Evolutionary conservation across 2,329 filamentous ascomycete species (phyloP).

Genomic region (Iodosphaeria phyllophila): DNA sequence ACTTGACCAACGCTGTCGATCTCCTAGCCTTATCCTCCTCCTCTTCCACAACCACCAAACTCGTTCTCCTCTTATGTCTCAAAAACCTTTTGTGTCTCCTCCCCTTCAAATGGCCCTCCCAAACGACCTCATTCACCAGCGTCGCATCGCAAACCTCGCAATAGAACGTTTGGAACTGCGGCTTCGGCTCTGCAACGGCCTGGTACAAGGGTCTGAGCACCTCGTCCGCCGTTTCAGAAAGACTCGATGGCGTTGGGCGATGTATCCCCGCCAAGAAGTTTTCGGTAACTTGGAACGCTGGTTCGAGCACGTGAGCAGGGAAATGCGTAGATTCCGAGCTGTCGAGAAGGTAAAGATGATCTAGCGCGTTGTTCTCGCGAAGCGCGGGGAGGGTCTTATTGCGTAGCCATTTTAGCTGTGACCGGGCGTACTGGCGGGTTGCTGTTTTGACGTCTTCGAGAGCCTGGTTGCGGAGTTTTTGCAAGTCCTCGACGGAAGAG

Average conservation of each 20-base stretch:
- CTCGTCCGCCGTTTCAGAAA: constrained; percentile 28
- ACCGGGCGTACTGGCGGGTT: constrained; percentile 73
- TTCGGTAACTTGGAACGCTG: constrained; percentile 41
- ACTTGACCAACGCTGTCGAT: no score
- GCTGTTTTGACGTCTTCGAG: constrained; percentile 64
- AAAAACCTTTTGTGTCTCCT: constrained; percentile 17
- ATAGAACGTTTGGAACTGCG: constrained; percentile 19
- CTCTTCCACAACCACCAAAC: constrained; percentile 8
- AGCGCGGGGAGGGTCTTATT: constrained; percentile 61
- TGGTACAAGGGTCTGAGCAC: constrained; percentile 39
- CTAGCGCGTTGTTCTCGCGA: constrained; percentile 29
- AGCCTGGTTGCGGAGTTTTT: constrained; percentile 34
- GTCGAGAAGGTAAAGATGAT: constrained; percentile 61
- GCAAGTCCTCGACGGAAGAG: constrained; percentile 22
- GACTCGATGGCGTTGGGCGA: constrained; percentile 29
- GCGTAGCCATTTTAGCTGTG: constrained; percentile 74
- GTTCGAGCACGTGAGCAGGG: constrained; percentile 40
- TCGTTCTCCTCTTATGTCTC: constrained; percentile 9
- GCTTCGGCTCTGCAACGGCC: constrained; percentile 33
- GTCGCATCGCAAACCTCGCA: constrained; percentile 60
- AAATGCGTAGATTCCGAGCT: constrained; percentile 51
- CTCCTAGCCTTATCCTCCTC: no score
- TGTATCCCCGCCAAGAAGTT: constrained; percentile 40
- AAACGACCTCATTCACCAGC: constrained; percentile 33
- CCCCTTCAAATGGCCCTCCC: constrained; percentile 25